phyloP scores from a whole-genome alignment of 163 green algal species.

The Scenedesmus sp. region DNA sequence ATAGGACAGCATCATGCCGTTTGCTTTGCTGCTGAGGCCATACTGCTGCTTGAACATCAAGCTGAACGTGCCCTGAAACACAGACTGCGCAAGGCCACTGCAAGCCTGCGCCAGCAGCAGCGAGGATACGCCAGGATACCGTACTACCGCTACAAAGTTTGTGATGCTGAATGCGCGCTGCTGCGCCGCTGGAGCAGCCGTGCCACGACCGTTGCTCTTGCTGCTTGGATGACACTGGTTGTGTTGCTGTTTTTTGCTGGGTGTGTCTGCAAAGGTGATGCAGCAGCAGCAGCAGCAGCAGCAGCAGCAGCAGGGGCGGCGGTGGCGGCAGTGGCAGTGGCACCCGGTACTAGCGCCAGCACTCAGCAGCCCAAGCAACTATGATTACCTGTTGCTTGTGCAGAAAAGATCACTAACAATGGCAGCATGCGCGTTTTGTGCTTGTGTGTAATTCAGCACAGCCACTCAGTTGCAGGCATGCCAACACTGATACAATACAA shows the following conservation, averaged over 20 bases:
- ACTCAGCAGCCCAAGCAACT: too few species aligned
- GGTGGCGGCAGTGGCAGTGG: not conserved
- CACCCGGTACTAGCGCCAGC: too few species aligned
- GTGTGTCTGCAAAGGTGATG: not conserved
- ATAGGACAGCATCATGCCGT: constrained; percentile 47
- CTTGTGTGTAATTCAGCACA: too few species aligned
- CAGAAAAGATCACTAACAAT: too few species aligned
- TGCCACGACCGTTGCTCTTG: constrained; percentile 23
- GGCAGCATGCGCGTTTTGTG: too few species aligned
- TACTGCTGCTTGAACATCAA: constrained; percentile 35
- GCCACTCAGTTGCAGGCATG: too few species aligned
- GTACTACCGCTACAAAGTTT: constrained; percentile 23
- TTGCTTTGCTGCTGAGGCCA: constrained; percentile 19
- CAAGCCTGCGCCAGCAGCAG: constrained; percentile 41
- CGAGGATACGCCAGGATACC: constrained; percentile 18
- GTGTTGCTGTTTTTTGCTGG: not conserved
- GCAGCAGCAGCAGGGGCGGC: not conserved
- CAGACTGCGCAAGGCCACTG: not conserved
- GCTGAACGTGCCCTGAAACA: constrained; percentile 43
- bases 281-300: not conserved
- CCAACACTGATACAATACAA: too few species aligned
- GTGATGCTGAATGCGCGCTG: not conserved
- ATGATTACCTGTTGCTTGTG: too few species aligned
- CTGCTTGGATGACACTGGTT: not conserved
- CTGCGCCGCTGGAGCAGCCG: not conserved